phyloP scores from a whole-genome alignment of 768 basidiomycete genomes.

The Arthromyces matolae region DNA sequence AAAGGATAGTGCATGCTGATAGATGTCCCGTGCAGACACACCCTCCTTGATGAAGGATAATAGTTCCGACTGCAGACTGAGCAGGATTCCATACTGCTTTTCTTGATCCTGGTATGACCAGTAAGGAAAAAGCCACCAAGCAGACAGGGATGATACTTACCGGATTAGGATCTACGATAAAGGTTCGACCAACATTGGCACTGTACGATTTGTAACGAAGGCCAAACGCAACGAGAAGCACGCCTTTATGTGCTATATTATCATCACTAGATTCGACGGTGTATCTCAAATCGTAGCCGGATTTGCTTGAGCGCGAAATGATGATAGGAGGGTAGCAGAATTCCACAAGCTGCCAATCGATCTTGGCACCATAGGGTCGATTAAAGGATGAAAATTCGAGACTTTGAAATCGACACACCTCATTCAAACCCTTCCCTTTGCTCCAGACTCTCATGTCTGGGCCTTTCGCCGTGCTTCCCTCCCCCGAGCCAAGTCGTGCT shows the following conservation, averaged over 20 bases:
- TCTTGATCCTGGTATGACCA: constrained; percentile 76
- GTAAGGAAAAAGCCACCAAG: constrained; percentile 6
- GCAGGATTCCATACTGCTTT: constrained; percentile 73
- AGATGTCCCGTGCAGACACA: constrained; percentile 71
- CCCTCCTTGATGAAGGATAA: constrained; percentile 78
- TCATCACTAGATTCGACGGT: constrained; percentile 85
- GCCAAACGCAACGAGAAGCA: constrained; percentile 83
- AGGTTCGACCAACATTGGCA: constrained; percentile 88
- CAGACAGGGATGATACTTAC: constrained; percentile 35
- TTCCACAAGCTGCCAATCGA: constrained; percentile 88
- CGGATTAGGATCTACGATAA: constrained; percentile 91
- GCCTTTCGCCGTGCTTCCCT: constrained; percentile 70
- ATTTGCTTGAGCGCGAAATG: constrained; percentile 81
- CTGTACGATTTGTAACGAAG: constrained; percentile 93
- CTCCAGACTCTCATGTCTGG: constrained; percentile 94
- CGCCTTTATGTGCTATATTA: constrained; percentile 81
- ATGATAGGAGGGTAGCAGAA: constrained; percentile 96
- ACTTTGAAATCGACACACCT: constrained; percentile 46
- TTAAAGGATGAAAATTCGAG: not conserved
- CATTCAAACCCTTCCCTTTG: constrained; percentile 67
- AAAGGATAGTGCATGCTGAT: constrained; percentile 66
- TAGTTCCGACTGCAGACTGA: constrained; percentile 75
- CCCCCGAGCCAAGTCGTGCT: constrained; percentile 79
- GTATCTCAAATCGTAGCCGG: constrained; percentile 85
- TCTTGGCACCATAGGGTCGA: constrained; percentile 36